phyloP scores from a whole-genome alignment of 805 yeast genomes.

The Candida koratica region DNA sequence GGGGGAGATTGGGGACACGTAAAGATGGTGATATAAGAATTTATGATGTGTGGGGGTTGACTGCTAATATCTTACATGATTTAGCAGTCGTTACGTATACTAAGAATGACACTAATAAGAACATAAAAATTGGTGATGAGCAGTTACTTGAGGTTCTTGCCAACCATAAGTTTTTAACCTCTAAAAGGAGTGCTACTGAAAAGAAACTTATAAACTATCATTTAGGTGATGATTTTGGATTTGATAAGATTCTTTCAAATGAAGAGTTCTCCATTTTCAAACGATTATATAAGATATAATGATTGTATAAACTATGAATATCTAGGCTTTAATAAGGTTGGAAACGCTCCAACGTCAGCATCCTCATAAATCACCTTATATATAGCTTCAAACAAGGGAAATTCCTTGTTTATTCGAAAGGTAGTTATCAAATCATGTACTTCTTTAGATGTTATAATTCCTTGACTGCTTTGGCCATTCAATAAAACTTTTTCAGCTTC shows the following conservation, averaged over 20 bases:
- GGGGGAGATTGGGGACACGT: constrained; percentile 42
- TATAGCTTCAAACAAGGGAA: constrained; percentile 78
- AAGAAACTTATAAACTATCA: constrained; percentile 41
- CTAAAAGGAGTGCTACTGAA: constrained; percentile 52
- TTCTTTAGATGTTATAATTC: constrained; percentile 85
- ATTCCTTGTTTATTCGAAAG: constrained; percentile 54
- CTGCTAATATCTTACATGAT: constrained; percentile 76
- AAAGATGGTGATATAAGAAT: constrained; percentile 40
- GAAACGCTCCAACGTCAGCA: constrained; percentile 70
- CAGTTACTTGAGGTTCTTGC: constrained; percentile 57
- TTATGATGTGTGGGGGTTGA: constrained; percentile 78
- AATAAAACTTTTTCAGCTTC: constrained; percentile 82
- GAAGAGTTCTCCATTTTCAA: constrained; percentile 42
- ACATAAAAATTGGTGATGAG: constrained; percentile 49
- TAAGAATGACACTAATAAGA: constrained; percentile 7
- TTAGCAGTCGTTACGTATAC: constrained; percentile 52
- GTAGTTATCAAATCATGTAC: constrained; percentile 76
- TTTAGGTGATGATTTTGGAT: constrained; percentile 35
- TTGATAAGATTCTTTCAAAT: constrained; percentile 42
- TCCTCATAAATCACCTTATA: constrained; percentile 78
- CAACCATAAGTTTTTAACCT: constrained; percentile 52
- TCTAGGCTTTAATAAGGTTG: constrained; percentile 50
- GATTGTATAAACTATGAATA: background rate
- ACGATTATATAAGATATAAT: constrained; percentile 33
- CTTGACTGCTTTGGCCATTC: constrained; percentile 97